A percentile compares a stretch with the other conserved stretches of the same genome.
Evolutionary conservation across 2,329 filamentous ascomycete species (phyloP).

Genomic region (Parasarocladium wereldwijsianum): DNA sequence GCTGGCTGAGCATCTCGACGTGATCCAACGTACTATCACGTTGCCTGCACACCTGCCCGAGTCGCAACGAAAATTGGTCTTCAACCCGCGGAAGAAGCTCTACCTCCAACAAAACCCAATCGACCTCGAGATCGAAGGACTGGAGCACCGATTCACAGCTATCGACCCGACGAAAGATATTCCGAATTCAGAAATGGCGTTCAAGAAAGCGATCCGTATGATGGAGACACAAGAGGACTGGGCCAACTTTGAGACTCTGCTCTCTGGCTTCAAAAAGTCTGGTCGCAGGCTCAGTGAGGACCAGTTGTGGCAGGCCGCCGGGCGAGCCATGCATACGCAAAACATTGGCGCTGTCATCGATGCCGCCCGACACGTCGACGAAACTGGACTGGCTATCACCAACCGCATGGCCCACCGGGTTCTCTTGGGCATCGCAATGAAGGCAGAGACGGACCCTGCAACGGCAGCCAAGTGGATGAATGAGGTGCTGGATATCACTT

Average conservation of each 20-base stretch:
- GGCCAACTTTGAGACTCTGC: constrained; percentile 33
- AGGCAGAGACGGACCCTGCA: constrained; percentile 14
- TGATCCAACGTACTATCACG: constrained; percentile 43
- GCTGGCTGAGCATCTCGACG: constrained; percentile 36
- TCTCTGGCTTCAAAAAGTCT: constrained; percentile 33
- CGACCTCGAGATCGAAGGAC: constrained; percentile 41
- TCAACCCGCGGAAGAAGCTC: constrained; percentile 25
- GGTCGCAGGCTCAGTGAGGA: constrained; percentile 19
- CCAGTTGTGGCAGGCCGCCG: constrained; percentile 25
- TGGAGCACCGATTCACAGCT: constrained; percentile 35
- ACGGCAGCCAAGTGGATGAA: constrained; percentile 3
- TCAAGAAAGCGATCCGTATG: constrained; percentile 22
- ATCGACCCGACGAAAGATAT: constrained; percentile 26
- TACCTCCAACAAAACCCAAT: constrained; percentile 39
- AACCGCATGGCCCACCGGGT: constrained; percentile 17
- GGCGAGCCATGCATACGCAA: constrained; percentile 23
- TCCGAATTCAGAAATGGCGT: constrained; percentile 24
- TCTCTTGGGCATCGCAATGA: constrained; percentile 7
- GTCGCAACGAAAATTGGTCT: constrained; percentile 38
- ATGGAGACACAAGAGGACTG: constrained; percentile 37
- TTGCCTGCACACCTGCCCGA: constrained; percentile 43
- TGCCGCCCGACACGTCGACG: constrained; percentile 27
- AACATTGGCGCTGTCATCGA: constrained; percentile 33
- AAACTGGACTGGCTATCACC: constrained; percentile 30
- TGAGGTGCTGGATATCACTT: constrained; percentile 1